phyloP scores from a whole-genome alignment of 768 basidiomycete genomes.

The Boletus rex-veris region DNA sequence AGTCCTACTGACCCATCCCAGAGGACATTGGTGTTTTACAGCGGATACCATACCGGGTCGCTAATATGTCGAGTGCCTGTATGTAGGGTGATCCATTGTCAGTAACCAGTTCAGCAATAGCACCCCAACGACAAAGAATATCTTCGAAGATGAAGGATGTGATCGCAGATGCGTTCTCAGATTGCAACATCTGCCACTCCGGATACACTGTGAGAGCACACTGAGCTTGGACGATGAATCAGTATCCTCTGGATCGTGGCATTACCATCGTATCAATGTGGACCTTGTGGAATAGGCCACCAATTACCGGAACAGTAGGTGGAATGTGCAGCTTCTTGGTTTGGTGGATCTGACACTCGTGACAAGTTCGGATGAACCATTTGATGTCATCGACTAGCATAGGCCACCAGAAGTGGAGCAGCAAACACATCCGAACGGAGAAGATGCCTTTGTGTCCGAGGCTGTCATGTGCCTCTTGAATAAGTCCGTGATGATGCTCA shows the following conservation, averaged over 20 bases:
- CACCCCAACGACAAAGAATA: too few species aligned
- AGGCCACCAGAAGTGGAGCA: background rate
- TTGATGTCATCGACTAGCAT: background rate
- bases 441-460: background rate
- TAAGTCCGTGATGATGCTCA: background rate
- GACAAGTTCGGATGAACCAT: background rate
- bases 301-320: background rate
- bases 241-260: background rate
- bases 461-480: background rate
- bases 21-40: too few species aligned
- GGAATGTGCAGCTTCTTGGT: background rate
- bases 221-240: background rate
- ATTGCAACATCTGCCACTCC: background rate
- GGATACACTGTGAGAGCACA: background rate
- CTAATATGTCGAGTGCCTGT: too few species aligned
- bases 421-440: background rate
- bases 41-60: too few species aligned
- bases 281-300: background rate
- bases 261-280: background rate
- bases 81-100: too few species aligned
- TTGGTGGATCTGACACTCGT: background rate
- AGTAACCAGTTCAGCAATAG: too few species aligned
- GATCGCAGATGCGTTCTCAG: too few species aligned
- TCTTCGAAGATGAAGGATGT: too few species aligned
- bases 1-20: too few species aligned